These are phyloP conservation scores for Calonectria ilicicola DNA, from an alignment of 2,329 filamentous ascomycete species.

Conservation along the genomic window DNA sequence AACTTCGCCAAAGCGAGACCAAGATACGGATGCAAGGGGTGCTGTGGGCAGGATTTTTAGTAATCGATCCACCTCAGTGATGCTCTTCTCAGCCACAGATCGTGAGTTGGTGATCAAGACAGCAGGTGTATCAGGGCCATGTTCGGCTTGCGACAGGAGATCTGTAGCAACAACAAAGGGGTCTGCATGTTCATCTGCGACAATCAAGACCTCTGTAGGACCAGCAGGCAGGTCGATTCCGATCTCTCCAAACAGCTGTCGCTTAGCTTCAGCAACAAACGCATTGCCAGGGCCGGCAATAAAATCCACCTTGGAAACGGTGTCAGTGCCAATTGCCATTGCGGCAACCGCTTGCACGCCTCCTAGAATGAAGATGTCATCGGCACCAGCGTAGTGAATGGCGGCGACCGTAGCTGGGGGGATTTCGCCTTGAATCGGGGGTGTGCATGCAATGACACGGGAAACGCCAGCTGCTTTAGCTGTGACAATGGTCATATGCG, in stretches of 20 bases:
- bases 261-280: conserved; percentile 21
- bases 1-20: conserved; percentile 12
- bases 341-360: conserved; percentile 17
- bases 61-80: neutral
- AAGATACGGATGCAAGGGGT: conserved; percentile 1
- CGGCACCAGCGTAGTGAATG: conserved; percentile 13
- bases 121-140: conserved; percentile 2
- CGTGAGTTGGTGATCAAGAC: neutral
- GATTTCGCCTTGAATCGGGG: conserved; percentile 9
- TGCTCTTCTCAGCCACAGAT: neutral
- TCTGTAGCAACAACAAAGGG: conserved; percentile 2
- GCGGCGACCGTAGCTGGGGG: conserved; percentile 15
- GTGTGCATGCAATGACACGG: conserved; percentile 15
- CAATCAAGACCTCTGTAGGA: conserved; percentile 14
- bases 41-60: conserved; percentile 8
- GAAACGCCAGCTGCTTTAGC: conserved; percentile 17
- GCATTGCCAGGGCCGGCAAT: conserved; percentile 19
- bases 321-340: conserved; percentile 20
- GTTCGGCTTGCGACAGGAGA: neutral
- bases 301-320: conserved; percentile 14
- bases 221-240: conserved; percentile 19
- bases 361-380: conserved; percentile 15
- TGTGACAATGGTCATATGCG: conserved; percentile 20
- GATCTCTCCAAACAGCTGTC: conserved; percentile 18
- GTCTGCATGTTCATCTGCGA: conserved; percentile 18